Evolutionary conservation across 306 rosid species (phyloP).

Genomic region (Begonia masoniana): DNA sequence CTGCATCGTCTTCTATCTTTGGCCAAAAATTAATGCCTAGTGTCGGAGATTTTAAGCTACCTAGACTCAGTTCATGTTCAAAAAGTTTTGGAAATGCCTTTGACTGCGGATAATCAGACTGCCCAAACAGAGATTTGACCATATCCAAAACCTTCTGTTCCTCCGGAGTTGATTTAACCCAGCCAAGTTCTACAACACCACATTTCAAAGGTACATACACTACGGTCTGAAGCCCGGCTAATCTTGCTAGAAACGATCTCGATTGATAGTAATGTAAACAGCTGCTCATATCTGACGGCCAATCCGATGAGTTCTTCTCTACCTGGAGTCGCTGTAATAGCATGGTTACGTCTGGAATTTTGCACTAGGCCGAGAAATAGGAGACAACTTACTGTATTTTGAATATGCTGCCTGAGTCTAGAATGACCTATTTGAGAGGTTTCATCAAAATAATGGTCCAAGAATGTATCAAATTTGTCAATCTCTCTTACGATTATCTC

Average conservation of each 20-base stretch:
- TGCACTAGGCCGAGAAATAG: no score
- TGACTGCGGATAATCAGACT: constrained; percentile 34
- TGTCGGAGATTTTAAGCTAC: constrained; percentile 50
- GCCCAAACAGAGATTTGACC: constrained; percentile 39
- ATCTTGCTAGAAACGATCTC: constrained; percentile 39
- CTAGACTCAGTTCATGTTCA: constrained; percentile 64
- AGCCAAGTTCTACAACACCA: constrained; percentile 81
- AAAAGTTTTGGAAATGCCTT: constrained; percentile 67
- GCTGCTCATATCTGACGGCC: constrained; percentile 40
- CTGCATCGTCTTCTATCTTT: constrained; percentile 64
- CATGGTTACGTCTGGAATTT: no score
- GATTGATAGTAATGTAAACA: constrained; percentile 49
- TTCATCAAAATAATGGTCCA: no score
- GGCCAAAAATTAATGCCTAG: constrained; percentile 69
- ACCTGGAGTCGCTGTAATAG: no score
- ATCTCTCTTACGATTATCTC: no score
- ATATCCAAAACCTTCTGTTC: constrained; percentile 44
- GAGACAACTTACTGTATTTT: no score
- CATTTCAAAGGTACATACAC: constrained; percentile 56
- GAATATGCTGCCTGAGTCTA: no score
- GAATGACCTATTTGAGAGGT: no score
- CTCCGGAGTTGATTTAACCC: constrained; percentile 34
- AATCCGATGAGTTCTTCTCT: constrained; percentile 16
- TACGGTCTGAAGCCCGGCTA: constrained; percentile 63
- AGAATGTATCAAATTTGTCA: no score